Percentiles rank a stretch among this genome's conserved stretches.
Conservation (phyloP, 169 alveolate genomes). For the Eimeria acervulina region DNA sequence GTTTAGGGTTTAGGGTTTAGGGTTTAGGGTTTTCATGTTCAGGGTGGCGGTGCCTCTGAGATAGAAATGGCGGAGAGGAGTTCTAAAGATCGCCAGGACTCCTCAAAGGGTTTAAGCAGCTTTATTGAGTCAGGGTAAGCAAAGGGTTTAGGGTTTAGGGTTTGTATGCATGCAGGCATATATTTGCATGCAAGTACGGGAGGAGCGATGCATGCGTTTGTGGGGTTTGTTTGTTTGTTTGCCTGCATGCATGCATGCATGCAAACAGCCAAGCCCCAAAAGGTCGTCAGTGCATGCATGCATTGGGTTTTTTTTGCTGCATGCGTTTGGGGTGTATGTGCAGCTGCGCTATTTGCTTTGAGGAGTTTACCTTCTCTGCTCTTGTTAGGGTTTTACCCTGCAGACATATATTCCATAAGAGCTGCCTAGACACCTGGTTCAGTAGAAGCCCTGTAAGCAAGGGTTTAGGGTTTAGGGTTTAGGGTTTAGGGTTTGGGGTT, state of each 20-base stretch:
- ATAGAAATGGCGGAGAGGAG: background rate
- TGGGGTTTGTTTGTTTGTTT: too few species aligned
- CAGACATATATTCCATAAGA: constrained; percentile 66
- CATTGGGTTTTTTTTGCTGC: background rate
- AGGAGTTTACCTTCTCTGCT: constrained; percentile 38
- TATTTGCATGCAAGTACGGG: too few species aligned
- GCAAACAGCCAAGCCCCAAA: too few species aligned
- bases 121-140: constrained; percentile 35
- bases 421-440: constrained; percentile 76
- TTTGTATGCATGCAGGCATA: too few species aligned
- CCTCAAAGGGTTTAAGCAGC: background rate
- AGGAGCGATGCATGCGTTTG: too few species aligned
- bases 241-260: constrained; percentile 44
- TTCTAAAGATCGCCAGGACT: too few species aligned
- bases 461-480: constrained; percentile 33
- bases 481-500: constrained; percentile 27
- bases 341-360: constrained; percentile 77
- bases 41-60: background rate
- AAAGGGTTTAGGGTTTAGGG: too few species aligned
- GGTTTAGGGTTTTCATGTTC: constrained; percentile 15
- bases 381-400: constrained; percentile 67
- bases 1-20: constrained; percentile 5
- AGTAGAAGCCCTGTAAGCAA: constrained; percentile 30
- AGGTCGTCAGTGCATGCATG: too few species aligned
- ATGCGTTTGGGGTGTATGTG: constrained; percentile 32